Percentiles rank a stretch among this genome's conserved stretches.
phyloP scores from a whole-genome alignment of 305 asterid genomes.

The Fraxinus latifolia region DNA sequence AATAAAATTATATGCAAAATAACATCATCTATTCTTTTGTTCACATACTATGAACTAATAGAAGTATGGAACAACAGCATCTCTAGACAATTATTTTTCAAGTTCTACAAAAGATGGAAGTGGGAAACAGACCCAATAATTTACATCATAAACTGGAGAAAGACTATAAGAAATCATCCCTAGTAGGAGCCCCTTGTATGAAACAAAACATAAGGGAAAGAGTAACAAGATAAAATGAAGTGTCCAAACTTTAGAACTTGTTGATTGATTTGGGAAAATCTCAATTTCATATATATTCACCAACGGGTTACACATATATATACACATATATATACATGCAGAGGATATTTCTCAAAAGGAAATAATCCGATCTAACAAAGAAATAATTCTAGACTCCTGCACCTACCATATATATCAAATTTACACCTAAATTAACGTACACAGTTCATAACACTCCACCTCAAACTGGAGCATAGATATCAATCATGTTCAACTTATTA shows the following conservation, averaged over 20 bases:
- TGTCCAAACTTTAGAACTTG: neutral
- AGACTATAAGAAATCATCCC: neutral
- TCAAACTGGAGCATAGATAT: too few species aligned
- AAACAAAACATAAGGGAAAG: neutral
- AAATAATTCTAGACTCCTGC: neutral
- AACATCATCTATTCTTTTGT: neutral
- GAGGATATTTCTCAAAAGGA: neutral
- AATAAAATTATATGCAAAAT: neutral
- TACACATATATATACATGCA: too few species aligned
- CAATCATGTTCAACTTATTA: neutral
- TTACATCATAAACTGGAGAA: neutral
- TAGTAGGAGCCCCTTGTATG: neutral
- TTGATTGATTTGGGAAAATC: too few species aligned
- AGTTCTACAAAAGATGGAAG: neutral
- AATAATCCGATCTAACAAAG: neutral
- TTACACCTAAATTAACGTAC: too few species aligned
- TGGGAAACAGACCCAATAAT: neutral
- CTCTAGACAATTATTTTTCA: neutral
- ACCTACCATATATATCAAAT: neutral
- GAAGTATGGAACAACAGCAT: neutral
- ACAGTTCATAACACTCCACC: neutral
- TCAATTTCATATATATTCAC: too few species aligned
- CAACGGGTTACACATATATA: too few species aligned
- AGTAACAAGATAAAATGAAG: neutral
- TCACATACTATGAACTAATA: neutral